These are phyloP conservation scores for Kodamaea neixiangensis DNA, from an alignment of 805 yeast genomes.

Conservation along the genomic window DNA sequence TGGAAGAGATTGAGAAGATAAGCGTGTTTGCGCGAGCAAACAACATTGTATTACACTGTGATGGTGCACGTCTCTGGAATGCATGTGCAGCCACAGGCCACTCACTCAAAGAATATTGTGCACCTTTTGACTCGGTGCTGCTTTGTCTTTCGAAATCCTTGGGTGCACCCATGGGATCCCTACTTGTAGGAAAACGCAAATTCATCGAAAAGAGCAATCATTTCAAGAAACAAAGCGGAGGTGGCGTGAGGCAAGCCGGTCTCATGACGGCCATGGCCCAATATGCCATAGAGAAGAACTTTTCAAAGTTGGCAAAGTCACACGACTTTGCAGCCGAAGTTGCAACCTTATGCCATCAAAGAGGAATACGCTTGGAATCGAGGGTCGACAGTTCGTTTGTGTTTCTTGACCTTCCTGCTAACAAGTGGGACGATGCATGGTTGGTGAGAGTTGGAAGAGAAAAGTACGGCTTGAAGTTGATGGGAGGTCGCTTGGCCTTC, in stretches of 20 bases:
- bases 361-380: slow-evolving; percentile 61
- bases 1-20: slow-evolving; percentile 73
- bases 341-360: slow-evolving; percentile 51
- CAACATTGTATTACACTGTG: slow-evolving; percentile 71
- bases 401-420: slow-evolving; percentile 59
- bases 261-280: slow-evolving; percentile 77
- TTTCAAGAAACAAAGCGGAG: slow-evolving; percentile 89
- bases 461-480: slow-evolving; percentile 61
- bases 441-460: slow-evolving; percentile 52
- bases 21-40: slow-evolving; percentile 66
- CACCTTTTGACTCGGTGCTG: slow-evolving; percentile 83
- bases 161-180: slow-evolving; percentile 93
- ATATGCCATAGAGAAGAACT: slow-evolving; percentile 74
- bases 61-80: slow-evolving; percentile 95
- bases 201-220: slow-evolving; percentile 74
- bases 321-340: slow-evolving; percentile 56
- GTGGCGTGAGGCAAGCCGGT: slow-evolving; percentile 91
- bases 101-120: slow-evolving; percentile 68
- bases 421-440: slow-evolving; percentile 56
- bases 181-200: slow-evolving; percentile 66
- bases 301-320: slow-evolving; percentile 52
- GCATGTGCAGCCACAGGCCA: slow-evolving; percentile 78
- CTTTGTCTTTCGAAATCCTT: slow-evolving; percentile 85
- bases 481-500: slow-evolving; percentile 79
- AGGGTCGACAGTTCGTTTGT: slow-evolving; percentile 88